phyloP scores from a whole-genome alignment of 192 early-diverging fungal genomes.

The Coemansia sp. region DNA sequence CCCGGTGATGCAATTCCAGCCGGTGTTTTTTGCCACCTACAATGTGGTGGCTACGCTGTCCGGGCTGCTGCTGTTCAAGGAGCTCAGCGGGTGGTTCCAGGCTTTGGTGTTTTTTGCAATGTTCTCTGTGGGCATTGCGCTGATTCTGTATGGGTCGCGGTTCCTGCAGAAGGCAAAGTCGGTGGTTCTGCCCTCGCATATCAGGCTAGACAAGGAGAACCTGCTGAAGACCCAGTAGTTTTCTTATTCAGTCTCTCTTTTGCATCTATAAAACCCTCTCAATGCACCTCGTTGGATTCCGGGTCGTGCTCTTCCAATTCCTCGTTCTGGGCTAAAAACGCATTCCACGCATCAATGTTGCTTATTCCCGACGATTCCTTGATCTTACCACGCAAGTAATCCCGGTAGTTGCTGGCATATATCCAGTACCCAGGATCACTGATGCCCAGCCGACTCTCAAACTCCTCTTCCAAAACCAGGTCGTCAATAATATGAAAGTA shows the following conservation, averaged over 20 bases:
- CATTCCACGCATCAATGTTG: neutral
- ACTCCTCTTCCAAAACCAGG: slow-evolving; percentile 45
- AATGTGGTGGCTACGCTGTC: slow-evolving; percentile 48
- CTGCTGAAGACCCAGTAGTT: slow-evolving; percentile 26
- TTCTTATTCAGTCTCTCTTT: neutral
- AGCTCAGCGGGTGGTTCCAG: slow-evolving; percentile 40
- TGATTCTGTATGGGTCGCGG: slow-evolving; percentile 43
- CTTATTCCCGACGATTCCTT: slow-evolving; percentile 10
- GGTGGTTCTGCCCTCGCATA: slow-evolving; percentile 46
- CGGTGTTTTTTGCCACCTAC: slow-evolving; percentile 53
- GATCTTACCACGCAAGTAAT: slow-evolving; percentile 35
- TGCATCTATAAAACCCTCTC: too few species aligned
- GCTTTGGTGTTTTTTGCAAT: slow-evolving; percentile 28
- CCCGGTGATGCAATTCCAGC: slow-evolving; percentile 52
- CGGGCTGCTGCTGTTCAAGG: slow-evolving; percentile 43
- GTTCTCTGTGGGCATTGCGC: slow-evolving; percentile 30
- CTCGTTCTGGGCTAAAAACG: too few species aligned
- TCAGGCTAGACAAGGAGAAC: slow-evolving; percentile 41
- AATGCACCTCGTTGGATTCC: too few species aligned
- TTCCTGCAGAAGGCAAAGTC: slow-evolving; percentile 38
- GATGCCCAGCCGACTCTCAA: slow-evolving; percentile 43
- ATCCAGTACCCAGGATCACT: slow-evolving; percentile 41
- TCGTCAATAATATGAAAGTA: slow-evolving; percentile 38
- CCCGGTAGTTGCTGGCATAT: slow-evolving; percentile 45
- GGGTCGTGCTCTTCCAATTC: too few species aligned